Evolutionary conservation across 139 green algal genomes (phyloP).

Genomic region (Tetradesmus lagerheimii): DNA sequence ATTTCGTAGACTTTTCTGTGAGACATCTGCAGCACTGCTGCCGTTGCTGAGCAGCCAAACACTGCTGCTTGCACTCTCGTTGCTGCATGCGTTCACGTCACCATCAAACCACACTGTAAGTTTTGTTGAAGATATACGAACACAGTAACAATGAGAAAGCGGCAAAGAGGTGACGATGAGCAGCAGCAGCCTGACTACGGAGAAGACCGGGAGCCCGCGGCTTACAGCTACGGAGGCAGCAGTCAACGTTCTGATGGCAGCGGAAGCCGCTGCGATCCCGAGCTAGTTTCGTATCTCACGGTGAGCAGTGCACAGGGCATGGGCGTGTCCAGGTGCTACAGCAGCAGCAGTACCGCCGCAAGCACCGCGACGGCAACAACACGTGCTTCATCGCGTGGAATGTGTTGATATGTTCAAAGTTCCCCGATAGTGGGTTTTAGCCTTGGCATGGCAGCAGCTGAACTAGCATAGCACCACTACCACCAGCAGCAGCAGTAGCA

Average conservation of each 20-base stretch:
- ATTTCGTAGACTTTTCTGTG: too few species aligned
- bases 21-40: too few species aligned
- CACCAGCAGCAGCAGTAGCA: not conserved
- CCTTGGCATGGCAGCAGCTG: not conserved
- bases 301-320: not conserved
- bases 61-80: not conserved
- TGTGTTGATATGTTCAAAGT: not conserved
- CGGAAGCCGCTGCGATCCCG: not conserved
- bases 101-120: not conserved
- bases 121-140: not conserved
- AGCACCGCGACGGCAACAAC: not conserved
- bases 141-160: not conserved
- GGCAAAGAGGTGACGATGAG: not conserved
- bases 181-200: not conserved
- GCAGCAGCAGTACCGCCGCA: not conserved
- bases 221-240: not conserved
- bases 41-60: not conserved
- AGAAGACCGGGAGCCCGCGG: not conserved
- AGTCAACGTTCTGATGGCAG: not conserved
- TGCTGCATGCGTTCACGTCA: not conserved
- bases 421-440: not conserved
- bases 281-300: not conserved
- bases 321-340: not conserved
- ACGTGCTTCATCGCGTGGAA: not conserved
- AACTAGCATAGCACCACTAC: too few species aligned